Percentiles rank a stretch among this genome's conserved stretches.
Conservation (phyloP, 805 yeast genomes). For the Nadsonia fulvescens region DNA sequence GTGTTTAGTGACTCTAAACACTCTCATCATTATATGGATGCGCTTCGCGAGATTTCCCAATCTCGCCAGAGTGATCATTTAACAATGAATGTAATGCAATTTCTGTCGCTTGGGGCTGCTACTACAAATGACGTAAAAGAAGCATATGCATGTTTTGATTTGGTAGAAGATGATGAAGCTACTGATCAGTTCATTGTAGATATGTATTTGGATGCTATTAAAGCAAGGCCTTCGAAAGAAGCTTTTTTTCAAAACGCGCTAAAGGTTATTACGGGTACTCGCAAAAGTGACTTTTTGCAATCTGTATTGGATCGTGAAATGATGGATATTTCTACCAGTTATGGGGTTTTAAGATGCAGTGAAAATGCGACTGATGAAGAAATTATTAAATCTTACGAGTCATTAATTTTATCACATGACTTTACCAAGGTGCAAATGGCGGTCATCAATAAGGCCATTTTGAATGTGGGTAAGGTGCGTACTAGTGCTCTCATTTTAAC, state of each 20-base stretch:
- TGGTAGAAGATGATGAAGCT: constrained; percentile 10
- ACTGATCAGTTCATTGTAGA: constrained; percentile 8
- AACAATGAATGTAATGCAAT: constrained; percentile 25
- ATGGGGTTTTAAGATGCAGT: too few species aligned
- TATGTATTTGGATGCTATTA: constrained; percentile 5
- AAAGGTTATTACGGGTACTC: constrained; percentile 8
- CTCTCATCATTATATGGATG: constrained; percentile 38
- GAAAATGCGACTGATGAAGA: too few species aligned
- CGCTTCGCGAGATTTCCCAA: constrained; percentile 33
- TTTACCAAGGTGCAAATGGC: too few species aligned
- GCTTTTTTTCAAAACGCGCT: constrained; percentile 8
- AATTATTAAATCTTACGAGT: too few species aligned
- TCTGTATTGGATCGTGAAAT: too few species aligned
- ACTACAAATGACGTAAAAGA: constrained; percentile 30
- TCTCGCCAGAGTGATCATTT: constrained; percentile 29
- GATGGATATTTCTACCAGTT: too few species aligned
- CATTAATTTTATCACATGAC: too few species aligned
- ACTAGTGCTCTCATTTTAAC: too few species aligned
- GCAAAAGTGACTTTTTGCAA: constrained; percentile 6
- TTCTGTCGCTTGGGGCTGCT: constrained; percentile 32
- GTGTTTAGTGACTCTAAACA: constrained; percentile 25
- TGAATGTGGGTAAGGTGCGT: too few species aligned
- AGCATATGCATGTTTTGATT: constrained; percentile 23
- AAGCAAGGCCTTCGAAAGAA: constrained; percentile 5
- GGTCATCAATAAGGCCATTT: too few species aligned